Percentiles rank a stretch among this genome's conserved stretches.
Evolutionary conservation across 1,284 basidiomycete genomes (phyloP).

Genomic region (Meripilus lineatus): DNA sequence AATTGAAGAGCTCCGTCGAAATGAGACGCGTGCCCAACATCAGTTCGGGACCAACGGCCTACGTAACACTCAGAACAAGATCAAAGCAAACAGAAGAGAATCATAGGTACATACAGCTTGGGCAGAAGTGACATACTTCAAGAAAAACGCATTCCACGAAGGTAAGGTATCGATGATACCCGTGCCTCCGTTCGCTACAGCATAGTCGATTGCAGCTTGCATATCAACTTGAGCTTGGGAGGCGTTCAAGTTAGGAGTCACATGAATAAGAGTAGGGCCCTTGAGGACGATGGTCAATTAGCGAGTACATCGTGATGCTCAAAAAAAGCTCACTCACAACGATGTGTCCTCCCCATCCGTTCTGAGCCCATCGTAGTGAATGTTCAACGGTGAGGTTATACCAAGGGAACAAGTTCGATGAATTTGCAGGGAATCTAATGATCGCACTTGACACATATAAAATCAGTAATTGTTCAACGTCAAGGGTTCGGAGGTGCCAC

Average conservation of each 20-base stretch:
- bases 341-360: conserved; percentile 49
- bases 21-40: conserved; percentile 29
- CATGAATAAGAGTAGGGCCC: conserved; percentile 16
- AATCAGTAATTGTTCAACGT: conserved; percentile 9
- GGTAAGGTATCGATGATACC: conserved; percentile 28
- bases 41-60: conserved; percentile 27
- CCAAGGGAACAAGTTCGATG: no score
- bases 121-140: conserved; percentile 22
- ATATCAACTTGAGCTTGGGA: conserved; percentile 27
- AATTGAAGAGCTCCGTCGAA: conserved; percentile 24
- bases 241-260: conserved; percentile 26
- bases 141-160: conserved; percentile 29
- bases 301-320: conserved; percentile 11
- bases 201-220: conserved; percentile 27
- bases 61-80: neutral
- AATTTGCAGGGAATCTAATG: conserved; percentile 14
- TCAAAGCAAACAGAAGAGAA: neutral
- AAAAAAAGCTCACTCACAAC: conserved; percentile 22
- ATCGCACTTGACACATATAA: conserved; percentile 14
- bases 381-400: no score
- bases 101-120: conserved; percentile 20
- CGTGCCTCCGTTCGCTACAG: conserved; percentile 24
- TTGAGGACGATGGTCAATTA: neutral
- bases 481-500: conserved; percentile 7
- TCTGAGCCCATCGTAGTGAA: no score